Evolutionary conservation across 2,329 filamentous ascomycete genomes (phyloP).

Genomic region (Fusarium sororula): DNA sequence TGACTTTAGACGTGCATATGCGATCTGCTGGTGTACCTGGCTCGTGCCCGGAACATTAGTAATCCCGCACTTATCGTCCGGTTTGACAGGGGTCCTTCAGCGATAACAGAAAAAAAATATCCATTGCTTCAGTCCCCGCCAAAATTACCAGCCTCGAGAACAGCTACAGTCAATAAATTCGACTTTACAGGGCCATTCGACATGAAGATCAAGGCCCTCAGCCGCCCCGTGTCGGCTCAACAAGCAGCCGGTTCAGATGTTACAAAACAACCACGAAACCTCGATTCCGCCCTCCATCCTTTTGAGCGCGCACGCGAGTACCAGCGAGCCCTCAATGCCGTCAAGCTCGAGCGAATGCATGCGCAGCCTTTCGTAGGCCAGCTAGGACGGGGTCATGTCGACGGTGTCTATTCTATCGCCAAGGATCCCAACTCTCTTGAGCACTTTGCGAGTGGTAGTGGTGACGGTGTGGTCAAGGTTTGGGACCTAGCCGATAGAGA

Average conservation of each 20-base stretch:
- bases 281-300: slow-evolving; percentile 87
- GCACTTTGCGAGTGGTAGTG: slow-evolving; percentile 82
- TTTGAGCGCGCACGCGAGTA: slow-evolving; percentile 89
- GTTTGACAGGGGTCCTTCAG: background rate
- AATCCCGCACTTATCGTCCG: slow-evolving; percentile 45
- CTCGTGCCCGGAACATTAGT: slow-evolving; percentile 42
- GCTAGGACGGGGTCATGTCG: slow-evolving; percentile 89
- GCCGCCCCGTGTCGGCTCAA: slow-evolving; percentile 69
- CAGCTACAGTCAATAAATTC: background rate
- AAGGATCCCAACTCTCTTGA: slow-evolving; percentile 81
- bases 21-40: slow-evolving; percentile 27
- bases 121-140: slow-evolving; percentile 37
- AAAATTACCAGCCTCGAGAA: slow-evolving; percentile 22
- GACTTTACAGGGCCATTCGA: slow-evolving; percentile 7
- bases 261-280: slow-evolving; percentile 72
- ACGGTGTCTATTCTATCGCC: slow-evolving; percentile 82
- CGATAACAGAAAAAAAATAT: slow-evolving; percentile 47
- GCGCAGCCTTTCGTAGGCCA: slow-evolving; percentile 78
- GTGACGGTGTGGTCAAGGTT: slow-evolving; percentile 93
- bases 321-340: slow-evolving; percentile 72
- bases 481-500: slow-evolving; percentile 80
- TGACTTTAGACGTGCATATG: slow-evolving; percentile 33
- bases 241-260: slow-evolving; percentile 74
- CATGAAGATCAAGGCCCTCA: slow-evolving; percentile 73
- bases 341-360: slow-evolving; percentile 94